Base-by-base conservation (phyloP, 2,329 filamentous ascomycete species). In the Aureobasidium pullulans region DNA sequence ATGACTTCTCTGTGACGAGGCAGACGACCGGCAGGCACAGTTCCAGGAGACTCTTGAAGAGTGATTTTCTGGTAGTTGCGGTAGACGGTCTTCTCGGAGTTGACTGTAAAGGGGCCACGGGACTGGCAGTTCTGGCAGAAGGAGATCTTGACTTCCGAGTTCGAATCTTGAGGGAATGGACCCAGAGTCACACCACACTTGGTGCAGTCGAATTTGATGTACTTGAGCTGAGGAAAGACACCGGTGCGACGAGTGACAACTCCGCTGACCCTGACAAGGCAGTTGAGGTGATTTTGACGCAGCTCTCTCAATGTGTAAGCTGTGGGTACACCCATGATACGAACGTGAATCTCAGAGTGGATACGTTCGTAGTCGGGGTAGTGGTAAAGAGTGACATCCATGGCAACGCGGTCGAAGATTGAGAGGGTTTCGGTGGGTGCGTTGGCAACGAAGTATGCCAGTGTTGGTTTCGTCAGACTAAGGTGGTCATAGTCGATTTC, bases 31-130 rank as follows among this genome's bases (percentile, higher is more conserved):
- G 95, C 92, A 4, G 94, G 95, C 3, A 99, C 94, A 6, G 94
- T 97, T 58, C 94, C 95, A 4, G 94, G 94, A 0, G 95, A 96
- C 73, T 99, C 94, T 70, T 99, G 94, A 11, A 99, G 82, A 0
- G 94, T 99, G 67, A 99, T 80, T 71, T 96, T 99, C 73, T 99
- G 94, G 75, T 96, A 99, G 74, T 99, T 99, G 63, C 94, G 88
- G 76, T 99, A 99, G 15, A 99, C 89, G 0, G 94, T 99, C 79
- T 96, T 95, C 72, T 97, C 94, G 4, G 91, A 94, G 76, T 97
- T 97, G 65, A 99, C 79, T 0, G 87, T 96, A 70, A 99, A 99
- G 0, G 94, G 95, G 0, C 94, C 94, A 42, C 90, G 86, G 40
- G 90, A 95, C 75, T 97, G 93, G 75, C 94, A 99, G 71, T 89